Percentiles rank a stretch among this genome's conserved stretches.
Evolutionary conservation across 75 land plant genomes (phyloP).

Genomic region (Pseudotsuga menziesii): DNA sequence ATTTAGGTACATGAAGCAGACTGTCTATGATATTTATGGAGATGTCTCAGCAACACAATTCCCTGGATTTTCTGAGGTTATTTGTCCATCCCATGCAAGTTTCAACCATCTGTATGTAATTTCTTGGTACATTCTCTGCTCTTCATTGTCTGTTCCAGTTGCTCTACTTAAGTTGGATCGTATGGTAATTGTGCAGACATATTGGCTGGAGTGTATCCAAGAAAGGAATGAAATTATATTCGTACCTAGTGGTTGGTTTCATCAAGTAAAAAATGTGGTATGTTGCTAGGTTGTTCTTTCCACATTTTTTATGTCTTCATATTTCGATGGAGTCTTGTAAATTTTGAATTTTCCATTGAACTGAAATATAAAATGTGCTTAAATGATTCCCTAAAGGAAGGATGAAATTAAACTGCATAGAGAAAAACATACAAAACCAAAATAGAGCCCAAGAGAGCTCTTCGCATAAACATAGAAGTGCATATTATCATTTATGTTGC

Average conservation of each 20-base stretch:
- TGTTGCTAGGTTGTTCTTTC: neutral
- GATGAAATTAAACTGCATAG: neutral
- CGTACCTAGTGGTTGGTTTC: slow-evolving; percentile 96
- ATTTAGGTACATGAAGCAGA: slow-evolving; percentile 51
- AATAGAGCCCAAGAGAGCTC: neutral
- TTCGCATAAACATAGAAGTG: too few relatives aligned
- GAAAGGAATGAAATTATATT: slow-evolving; percentile 67
- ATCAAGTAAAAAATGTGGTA: slow-evolving; percentile 92
- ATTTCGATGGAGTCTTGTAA: neutral
- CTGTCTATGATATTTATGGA: slow-evolving; percentile 67
- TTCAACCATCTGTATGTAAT: neutral
- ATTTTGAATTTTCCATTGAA: neutral
- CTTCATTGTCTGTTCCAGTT: neutral
- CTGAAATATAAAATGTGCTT: neutral
- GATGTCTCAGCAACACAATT: slow-evolving; percentile 50
- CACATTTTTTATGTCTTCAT: neutral
- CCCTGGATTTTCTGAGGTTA: slow-evolving; percentile 70
- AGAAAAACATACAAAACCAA: neutral
- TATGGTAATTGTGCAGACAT: slow-evolving; percentile 35
- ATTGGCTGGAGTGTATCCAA: slow-evolving; percentile 79
- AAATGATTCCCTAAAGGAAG: neutral
- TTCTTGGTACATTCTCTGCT: neutral
- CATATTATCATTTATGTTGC: too few relatives aligned
- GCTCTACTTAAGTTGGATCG: neutral
- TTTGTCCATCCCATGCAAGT: neutral